phyloP scores from a whole-genome alignment of 2,329 filamentous ascomycete species.

The Pseudophaeomoniella oleicola region DNA sequence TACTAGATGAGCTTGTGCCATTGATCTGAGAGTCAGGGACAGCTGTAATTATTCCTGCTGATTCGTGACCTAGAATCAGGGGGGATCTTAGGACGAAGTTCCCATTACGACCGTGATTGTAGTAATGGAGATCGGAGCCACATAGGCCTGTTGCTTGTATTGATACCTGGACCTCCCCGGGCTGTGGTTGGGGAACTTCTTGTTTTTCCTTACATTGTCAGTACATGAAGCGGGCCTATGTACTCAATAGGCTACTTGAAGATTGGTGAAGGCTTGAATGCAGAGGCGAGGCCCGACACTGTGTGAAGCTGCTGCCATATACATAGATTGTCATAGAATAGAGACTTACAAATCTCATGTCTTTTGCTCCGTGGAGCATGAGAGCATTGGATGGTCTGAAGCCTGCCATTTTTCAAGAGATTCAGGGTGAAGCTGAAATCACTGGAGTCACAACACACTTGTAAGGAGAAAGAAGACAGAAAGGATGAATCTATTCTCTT shows the following conservation, averaged over 20 bases:
- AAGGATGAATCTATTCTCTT: too few relatives aligned
- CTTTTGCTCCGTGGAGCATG: conserved; percentile 48
- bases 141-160: conserved; percentile 55
- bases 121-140: conserved; percentile 70
- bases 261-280: conserved; percentile 1
- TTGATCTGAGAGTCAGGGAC: conserved; percentile 23
- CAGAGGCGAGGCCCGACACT: too few relatives aligned
- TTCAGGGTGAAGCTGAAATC: too few relatives aligned
- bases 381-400: conserved; percentile 21
- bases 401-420: too few relatives aligned
- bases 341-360: conserved; percentile 36
- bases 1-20: conserved; percentile 1
- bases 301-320: too few relatives aligned
- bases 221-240: too few relatives aligned
- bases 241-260: background rate
- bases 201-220: conserved; percentile 34
- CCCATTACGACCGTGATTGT: conserved; percentile 72
- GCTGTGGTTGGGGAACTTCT: conserved; percentile 28
- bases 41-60: conserved; percentile 62
- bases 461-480: too few relatives aligned
- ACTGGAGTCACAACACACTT: too few relatives aligned
- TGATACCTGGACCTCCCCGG: conserved; percentile 47
- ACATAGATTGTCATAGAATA: too few relatives aligned
- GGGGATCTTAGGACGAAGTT: conserved; percentile 71
- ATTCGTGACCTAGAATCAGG: conserved; percentile 67